Evolutionary conservation across 2,329 filamentous ascomycete species (phyloP), one percentile per base, ranked within the genome.

Genomic region (Malbranchea cinnamomea): DNA sequence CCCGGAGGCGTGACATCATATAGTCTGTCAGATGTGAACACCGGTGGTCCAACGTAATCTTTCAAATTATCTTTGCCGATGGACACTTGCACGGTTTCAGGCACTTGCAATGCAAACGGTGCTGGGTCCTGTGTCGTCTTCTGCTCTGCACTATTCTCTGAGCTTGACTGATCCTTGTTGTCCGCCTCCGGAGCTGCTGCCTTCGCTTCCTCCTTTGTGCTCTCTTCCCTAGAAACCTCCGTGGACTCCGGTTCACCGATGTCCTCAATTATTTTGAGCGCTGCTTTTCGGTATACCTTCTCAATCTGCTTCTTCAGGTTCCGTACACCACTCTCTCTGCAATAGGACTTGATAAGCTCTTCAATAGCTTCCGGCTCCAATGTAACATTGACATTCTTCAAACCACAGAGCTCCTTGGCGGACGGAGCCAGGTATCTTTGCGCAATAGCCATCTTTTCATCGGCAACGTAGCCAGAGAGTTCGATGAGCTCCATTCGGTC

Each of bases 221-320:
- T 84, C 39, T 82, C 73, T 13, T 79, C 74, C 50, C 94, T 85
- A 3, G 79, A 10, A n/a, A 20, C 27, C 11, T 39, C 32, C 3
- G 28, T 31, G 7, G 32, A 30, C 21, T 41, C 39, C 27, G 38
- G 28, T 16, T 41, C 39, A 6, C 33, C 32, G 23, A 40, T n/a
- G 23, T 36, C 30, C 29, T 87, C 79, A 8, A 98, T 87, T 42
- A 98, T 98, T 60, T 94, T 95, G 38, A 98, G 66, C 0, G 89
- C 91, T 9, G 87, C 84, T 58, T 98, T 98, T 35, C 89, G 76
- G 59, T 94, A 98, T 3, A 98, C 83, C 63, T 98, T 98, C 55
- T 98, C 89, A 38, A 98, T 98, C 54, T 95, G 87, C 64, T 98
- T 95, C 70, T 98, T 98, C 37, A 98, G 62, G 50, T 98, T 98